phyloP scores from a whole-genome alignment of 495 filamentous ascomycete genomes.

The Apiosordaria backusii region DNA sequence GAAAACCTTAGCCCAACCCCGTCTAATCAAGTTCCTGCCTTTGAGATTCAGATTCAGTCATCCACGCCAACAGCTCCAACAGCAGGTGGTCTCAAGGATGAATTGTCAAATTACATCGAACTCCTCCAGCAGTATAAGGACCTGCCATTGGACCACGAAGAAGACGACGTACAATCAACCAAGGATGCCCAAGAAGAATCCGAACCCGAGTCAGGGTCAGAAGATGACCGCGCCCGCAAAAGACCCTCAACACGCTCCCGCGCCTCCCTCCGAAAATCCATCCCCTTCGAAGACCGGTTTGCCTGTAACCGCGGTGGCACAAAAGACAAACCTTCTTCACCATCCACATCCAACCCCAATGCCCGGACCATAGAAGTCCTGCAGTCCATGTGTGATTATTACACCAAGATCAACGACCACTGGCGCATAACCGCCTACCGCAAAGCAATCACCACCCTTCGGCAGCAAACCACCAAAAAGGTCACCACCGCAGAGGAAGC shows the following conservation, averaged over 20 bases:
- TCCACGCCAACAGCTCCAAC: neutral
- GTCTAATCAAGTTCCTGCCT: neutral
- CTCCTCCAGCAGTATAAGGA: slow-evolving; percentile 34
- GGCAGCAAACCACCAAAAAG: slow-evolving; percentile 56
- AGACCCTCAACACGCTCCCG: slow-evolving; percentile 10
- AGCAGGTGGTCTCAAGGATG: slow-evolving; percentile 22
- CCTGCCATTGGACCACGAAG: slow-evolving; percentile 38
- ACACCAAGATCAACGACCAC: slow-evolving; percentile 67
- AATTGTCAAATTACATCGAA: slow-evolving; percentile 34
- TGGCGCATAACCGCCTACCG: slow-evolving; percentile 81
- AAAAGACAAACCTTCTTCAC: slow-evolving; percentile 21
- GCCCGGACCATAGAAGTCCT: slow-evolving; percentile 71
- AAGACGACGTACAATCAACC: slow-evolving; percentile 31
- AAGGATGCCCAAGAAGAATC: slow-evolving; percentile 17
- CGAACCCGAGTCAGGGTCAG: slow-evolving; percentile 22
- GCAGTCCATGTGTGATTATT: slow-evolving; percentile 79
- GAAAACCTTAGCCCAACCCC: neutral
- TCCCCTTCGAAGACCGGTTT: slow-evolving; percentile 40
- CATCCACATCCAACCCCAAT: slow-evolving; percentile 53
- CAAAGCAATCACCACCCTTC: slow-evolving; percentile 70
- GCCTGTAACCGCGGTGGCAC: slow-evolving; percentile 44
- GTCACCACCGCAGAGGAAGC: slow-evolving; percentile 70
- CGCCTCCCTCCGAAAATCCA: slow-evolving; percentile 17
- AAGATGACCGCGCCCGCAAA: slow-evolving; percentile 26
- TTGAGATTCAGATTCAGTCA: neutral